phyloP scores from a whole-genome alignment of 176 grass and related monocot species.

The Phoenix dactylifera region DNA sequence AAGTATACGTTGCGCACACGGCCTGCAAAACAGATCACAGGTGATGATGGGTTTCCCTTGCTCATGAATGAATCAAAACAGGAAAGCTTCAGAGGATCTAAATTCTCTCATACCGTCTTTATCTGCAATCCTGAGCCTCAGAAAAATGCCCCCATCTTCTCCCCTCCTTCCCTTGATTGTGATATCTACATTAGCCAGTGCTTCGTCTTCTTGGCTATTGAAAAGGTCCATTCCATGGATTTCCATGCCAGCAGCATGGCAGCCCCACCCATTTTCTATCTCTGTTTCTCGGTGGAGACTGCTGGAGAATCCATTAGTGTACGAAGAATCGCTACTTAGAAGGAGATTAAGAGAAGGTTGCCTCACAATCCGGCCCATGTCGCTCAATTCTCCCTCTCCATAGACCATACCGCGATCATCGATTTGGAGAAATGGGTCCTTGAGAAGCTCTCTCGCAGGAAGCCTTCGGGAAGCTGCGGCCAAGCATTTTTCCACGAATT shows the following conservation, averaged over 20 bases:
- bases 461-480: slow-evolving; percentile 41
- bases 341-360: background rate
- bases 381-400: background rate
- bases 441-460: slow-evolving; percentile 63
- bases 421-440: slow-evolving; percentile 56
- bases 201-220: background rate
- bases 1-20: slow-evolving; percentile 7
- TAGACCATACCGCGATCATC: background rate
- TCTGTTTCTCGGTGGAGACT: background rate
- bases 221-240: slow-evolving; percentile 1
- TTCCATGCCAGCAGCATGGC: background rate
- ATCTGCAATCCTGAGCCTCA: slow-evolving; percentile 16
- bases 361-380: background rate
- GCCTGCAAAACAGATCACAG: slow-evolving; percentile 6
- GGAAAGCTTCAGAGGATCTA: background rate
- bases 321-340: background rate
- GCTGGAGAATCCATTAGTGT: background rate
- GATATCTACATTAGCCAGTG: slow-evolving; percentile 1
- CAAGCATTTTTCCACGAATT: slow-evolving; percentile 79
- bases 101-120: slow-evolving; percentile 5
- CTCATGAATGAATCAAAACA: background rate
- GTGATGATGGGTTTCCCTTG: background rate
- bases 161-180: slow-evolving; percentile 11
- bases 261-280: slow-evolving; percentile 5
- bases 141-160: slow-evolving; percentile 6